phyloP scores from a whole-genome alignment of 148 eudicot genomes.

The Camellia lanceoleosa region DNA sequence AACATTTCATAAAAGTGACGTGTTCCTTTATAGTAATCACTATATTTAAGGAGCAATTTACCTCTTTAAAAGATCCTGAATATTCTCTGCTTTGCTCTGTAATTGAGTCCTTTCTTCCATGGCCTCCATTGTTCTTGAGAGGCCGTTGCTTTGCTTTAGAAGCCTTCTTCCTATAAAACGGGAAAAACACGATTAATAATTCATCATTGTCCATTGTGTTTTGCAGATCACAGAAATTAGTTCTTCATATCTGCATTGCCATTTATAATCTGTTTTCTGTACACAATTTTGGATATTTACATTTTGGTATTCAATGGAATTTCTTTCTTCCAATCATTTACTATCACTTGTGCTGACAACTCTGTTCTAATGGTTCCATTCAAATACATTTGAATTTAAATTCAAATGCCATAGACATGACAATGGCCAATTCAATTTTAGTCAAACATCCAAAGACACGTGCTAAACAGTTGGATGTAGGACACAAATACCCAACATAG shows the following conservation, averaged over 20 bases:
- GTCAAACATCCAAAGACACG: too few relatives aligned
- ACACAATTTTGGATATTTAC: too few relatives aligned
- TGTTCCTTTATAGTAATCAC: background rate
- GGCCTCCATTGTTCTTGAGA: slow-evolving; percentile 17
- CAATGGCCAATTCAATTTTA: too few relatives aligned
- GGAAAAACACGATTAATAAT: background rate
- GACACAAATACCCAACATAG: too few relatives aligned
- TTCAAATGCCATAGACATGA: background rate
- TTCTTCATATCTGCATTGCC: background rate
- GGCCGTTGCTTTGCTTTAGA: slow-evolving; percentile 17
- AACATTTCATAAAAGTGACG: background rate
- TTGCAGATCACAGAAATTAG: background rate
- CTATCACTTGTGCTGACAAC: background rate
- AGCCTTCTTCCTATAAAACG: slow-evolving; percentile 15
- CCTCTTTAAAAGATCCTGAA: slow-evolving; percentile 24
- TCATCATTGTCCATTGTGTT: background rate
- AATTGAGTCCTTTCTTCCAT: slow-evolving; percentile 32
- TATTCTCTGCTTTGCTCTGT: background rate
- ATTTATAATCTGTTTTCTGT: background rate
- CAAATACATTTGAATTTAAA: background rate
- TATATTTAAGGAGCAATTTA: background rate
- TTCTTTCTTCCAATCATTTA: slow-evolving; percentile 1
- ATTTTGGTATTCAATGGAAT: background rate
- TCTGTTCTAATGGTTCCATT: background rate
- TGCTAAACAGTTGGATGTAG: too few relatives aligned